Percentiles rank a stretch among this genome's conserved stretches.
Evolutionary conservation across 2,329 filamentous ascomycete species (phyloP).

Genomic region (Orbilia brochopaga): DNA sequence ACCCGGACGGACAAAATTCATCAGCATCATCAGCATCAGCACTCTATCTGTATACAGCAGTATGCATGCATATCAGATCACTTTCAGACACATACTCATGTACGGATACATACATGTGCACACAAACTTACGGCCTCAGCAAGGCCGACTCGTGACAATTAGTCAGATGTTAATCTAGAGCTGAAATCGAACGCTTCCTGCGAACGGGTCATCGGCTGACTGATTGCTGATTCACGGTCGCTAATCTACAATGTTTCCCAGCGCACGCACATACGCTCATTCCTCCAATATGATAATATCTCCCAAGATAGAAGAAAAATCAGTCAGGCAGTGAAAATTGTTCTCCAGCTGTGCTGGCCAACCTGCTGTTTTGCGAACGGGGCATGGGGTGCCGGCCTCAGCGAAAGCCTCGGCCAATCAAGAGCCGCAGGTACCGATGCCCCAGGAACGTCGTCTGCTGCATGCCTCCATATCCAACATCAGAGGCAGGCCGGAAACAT

Average conservation of each 20-base stretch:
- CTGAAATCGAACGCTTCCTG: constrained; percentile 1
- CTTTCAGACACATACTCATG: no score
- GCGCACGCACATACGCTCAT: not conserved
- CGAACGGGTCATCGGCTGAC: not conserved
- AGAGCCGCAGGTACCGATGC: constrained; percentile 8
- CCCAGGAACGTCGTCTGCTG: constrained; percentile 11
- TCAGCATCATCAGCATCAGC: not conserved
- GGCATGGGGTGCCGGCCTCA: constrained; percentile 7
- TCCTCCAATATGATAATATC: no score
- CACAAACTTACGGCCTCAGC: not conserved
- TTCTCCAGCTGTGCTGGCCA: not conserved
- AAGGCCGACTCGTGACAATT: constrained; percentile 5
- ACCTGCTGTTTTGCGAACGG: constrained; percentile 29
- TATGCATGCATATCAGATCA: not conserved
- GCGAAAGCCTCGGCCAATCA: constrained; percentile 25
- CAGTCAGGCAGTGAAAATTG: no score
- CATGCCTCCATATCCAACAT: constrained; percentile 14
- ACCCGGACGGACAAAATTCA: not conserved
- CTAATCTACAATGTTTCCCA: not conserved
- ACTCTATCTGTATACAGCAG: no score
- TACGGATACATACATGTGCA: no score
- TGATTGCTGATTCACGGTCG: constrained; percentile 7
- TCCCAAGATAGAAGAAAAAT: no score
- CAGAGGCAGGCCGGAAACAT: not conserved
- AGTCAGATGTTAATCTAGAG: constrained; percentile 4